phyloP scores from a whole-genome alignment of 164 flowering plant species.

The Vitis labrusca region DNA sequence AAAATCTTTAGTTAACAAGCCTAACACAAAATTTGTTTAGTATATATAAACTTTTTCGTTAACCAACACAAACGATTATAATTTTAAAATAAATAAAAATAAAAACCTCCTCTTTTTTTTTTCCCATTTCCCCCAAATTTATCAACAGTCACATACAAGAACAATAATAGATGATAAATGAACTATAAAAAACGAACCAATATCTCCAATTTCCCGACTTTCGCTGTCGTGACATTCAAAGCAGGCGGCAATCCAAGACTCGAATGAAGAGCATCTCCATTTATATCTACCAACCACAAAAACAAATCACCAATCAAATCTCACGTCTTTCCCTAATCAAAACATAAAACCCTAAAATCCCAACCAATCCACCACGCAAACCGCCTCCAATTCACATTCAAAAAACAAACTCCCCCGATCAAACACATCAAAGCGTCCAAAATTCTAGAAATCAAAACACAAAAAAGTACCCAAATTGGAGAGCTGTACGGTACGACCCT shows the following conservation, averaged over 20 bases:
- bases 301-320: not conserved
- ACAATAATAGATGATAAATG: not conserved
- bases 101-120: no score
- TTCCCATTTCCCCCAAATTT: not conserved
- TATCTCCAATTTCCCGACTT: slow-evolving; percentile 82
- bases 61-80: no score
- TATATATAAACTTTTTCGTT: no score
- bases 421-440: not conserved
- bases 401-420: not conserved
- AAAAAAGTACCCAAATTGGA: slow-evolving; percentile 71
- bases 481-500: slow-evolving; percentile 85
- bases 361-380: no score
- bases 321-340: not conserved
- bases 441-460: not conserved
- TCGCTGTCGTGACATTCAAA: slow-evolving; percentile 75
- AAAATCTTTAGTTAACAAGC: no score
- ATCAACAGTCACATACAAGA: not conserved
- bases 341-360: not conserved
- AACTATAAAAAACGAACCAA: slow-evolving; percentile 43
- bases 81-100: no score
- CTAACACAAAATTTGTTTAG: no score
- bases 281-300: slow-evolving; percentile 54
- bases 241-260: slow-evolving; percentile 93
- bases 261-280: slow-evolving; percentile 94
- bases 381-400: not conserved